Evolutionary conservation across 148 eudicot species (phyloP), one percentile per base, ranked within the genome.

Genomic region (Chenopodium album): DNA sequence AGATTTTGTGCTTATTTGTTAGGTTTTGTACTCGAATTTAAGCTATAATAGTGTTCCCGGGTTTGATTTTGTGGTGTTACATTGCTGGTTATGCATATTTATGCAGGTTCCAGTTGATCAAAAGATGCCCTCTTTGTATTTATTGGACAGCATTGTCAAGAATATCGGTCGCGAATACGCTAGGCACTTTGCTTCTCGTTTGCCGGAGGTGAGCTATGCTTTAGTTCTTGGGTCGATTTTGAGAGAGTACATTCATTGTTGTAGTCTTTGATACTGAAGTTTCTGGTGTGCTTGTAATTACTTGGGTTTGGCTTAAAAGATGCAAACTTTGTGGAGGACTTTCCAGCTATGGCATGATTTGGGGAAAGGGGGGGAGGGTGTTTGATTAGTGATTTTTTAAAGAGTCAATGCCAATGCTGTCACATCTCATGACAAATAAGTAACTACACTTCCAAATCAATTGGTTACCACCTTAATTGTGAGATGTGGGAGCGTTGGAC

Each of bases 121-220:
- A 80, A 96, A 96, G 83, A 86, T 96, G 85, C 97, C 99, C 68
- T 88, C 95, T 81, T 89, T 96, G 74, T 96, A 96, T 86, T 93
- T 96, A 80, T 83, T 96, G 93, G 99, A 96, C 78, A 96, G 99
- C 87, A 92, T 96, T 82, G 98, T 92, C 77, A 96, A 96, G 89
- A 96, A 96, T 88, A 94, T 96, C 81, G 97, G 99, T 52, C 82
- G 87, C 65, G 98, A 92, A 28, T 96, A 96, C 86, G 81, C 90
- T 77, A 85, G 84, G 76, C 77, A 91, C 87, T 92, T 94, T 82
- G 89, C 99, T 76, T 76, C 90, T 37, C 95, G 87, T 73, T 87
- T 96, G 85, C 94, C 95, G 2, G 89, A 96, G 98, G 99, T 94
- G 73, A 89, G 90, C 87, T 44, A 14, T 12, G 13, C 14, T 67